phyloP scores from a whole-genome alignment of 768 basidiomycete genomes.

The Termitomyces sp. region DNA sequence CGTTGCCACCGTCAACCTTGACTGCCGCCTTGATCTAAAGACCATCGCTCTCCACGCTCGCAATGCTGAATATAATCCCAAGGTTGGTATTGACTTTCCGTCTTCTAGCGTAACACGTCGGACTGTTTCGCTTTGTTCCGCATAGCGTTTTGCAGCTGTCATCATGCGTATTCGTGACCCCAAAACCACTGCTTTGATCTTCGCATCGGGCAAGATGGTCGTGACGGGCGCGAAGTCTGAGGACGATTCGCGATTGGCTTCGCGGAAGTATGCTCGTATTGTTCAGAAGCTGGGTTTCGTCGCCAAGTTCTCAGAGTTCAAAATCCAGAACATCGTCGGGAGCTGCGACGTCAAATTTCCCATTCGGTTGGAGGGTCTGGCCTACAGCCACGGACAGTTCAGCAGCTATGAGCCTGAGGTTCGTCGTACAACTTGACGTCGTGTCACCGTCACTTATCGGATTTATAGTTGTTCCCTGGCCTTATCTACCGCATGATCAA shows the following conservation, averaged over 20 bases:
- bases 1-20: conserved; percentile 97
- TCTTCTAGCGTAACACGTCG: conserved; percentile 47
- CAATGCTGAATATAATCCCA: conserved; percentile 99
- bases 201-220: conserved; percentile 99
- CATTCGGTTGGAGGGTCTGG: conserved; percentile 94
- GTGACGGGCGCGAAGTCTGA: conserved; percentile 99
- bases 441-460: conserved; percentile 8
- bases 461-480: conserved; percentile 87
- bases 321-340: conserved; percentile 99
- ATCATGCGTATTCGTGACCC: conserved; percentile 99
- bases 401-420: conserved; percentile 98
- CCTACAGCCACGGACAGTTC: conserved; percentile 97
- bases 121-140: conserved; percentile 57
- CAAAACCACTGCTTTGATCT: conserved; percentile 98
- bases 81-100: conserved; percentile 71
- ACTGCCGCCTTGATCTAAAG: conserved; percentile 95
- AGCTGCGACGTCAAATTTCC: conserved; percentile 99
- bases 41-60: conserved; percentile 97
- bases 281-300: conserved; percentile 99
- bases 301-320: conserved; percentile 99
- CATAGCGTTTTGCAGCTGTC: conserved; percentile 98
- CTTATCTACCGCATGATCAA: conserved; percentile 99
- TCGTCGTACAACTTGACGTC: conserved; percentile 19
- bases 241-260: conserved; percentile 94
- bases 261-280: conserved; percentile 98